These are phyloP conservation scores for Claviceps sp. DNA, from an alignment of 2,329 filamentous ascomycete species.

Conservation along the genomic window DNA sequence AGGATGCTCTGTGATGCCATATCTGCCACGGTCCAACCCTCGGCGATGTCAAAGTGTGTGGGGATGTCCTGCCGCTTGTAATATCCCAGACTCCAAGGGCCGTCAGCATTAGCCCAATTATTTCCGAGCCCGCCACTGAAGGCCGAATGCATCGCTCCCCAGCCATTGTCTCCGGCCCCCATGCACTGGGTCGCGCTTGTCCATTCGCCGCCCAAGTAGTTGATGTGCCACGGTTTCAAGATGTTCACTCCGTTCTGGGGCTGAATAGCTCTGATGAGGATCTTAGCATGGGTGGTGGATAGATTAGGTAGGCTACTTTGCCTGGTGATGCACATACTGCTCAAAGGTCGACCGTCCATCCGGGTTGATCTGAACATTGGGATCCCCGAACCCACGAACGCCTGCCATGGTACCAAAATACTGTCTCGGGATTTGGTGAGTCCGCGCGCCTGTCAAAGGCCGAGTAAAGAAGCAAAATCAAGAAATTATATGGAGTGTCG, in stretches of 20 bases:
- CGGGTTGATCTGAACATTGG: slow-evolving; percentile 13
- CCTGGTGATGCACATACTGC: slow-evolving; percentile 24
- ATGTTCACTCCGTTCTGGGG: slow-evolving; percentile 26
- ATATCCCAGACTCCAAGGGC: slow-evolving; percentile 28
- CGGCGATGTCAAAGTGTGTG: slow-evolving; percentile 39
- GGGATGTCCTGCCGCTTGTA: slow-evolving; percentile 36
- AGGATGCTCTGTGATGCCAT: slow-evolving; percentile 10
- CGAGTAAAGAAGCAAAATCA: too few relatives aligned
- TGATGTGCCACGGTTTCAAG: slow-evolving; percentile 36
- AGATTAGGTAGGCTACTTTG: neutral
- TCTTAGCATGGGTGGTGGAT: neutral
- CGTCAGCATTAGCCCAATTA: slow-evolving; percentile 27
- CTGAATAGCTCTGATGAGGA: neutral
- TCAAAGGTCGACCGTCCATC: slow-evolving; percentile 32
- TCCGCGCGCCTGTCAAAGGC: neutral
- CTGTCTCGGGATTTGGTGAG: slow-evolving; percentile 14
- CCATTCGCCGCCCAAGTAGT: slow-evolving; percentile 33
- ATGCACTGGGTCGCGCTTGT: slow-evolving; percentile 37
- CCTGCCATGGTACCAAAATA: slow-evolving; percentile 43
- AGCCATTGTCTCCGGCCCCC: slow-evolving; percentile 36
- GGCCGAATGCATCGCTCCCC: slow-evolving; percentile 36
- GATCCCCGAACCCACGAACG: slow-evolving; percentile 38
- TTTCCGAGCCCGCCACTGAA: slow-evolving; percentile 36
- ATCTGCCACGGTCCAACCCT: slow-evolving; percentile 31
- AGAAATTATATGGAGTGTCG: neutral